phyloP scores from a whole-genome alignment of 225 moss, liverwort and hornwort species.

The Anthoceros angustus region DNA sequence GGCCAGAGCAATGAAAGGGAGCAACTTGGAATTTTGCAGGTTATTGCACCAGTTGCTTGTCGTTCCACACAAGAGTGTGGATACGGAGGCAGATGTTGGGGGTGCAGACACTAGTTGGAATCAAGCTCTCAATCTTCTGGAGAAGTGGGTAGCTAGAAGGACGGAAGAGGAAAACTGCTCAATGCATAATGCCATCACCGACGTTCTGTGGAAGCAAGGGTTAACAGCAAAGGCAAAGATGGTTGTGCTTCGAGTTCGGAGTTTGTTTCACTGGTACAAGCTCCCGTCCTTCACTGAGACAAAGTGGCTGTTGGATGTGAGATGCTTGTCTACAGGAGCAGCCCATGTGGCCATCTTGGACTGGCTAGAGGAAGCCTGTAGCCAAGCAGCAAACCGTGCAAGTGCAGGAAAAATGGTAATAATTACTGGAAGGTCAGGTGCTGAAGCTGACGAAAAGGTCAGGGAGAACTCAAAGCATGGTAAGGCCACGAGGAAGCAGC shows the following conservation, averaged over 20 bases:
- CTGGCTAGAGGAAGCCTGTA: slow-evolving; percentile 53
- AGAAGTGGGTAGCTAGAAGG: slow-evolving; percentile 26
- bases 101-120: slow-evolving; percentile 15
- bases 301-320: slow-evolving; percentile 51
- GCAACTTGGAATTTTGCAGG: slow-evolving; percentile 55
- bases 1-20: slow-evolving; percentile 41
- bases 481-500: too few relatives aligned
- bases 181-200: slow-evolving; percentile 69
- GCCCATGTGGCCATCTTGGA: slow-evolving; percentile 62
- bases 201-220: slow-evolving; percentile 67
- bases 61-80: neutral
- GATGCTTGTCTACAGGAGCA: slow-evolving; percentile 66
- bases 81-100: slow-evolving; percentile 4
- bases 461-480: too few relatives aligned
- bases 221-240: slow-evolving; percentile 42
- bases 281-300: slow-evolving; percentile 46
- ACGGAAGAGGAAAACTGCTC: slow-evolving; percentile 43
- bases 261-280: slow-evolving; percentile 50
- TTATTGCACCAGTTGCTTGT: slow-evolving; percentile 11
- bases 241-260: slow-evolving; percentile 47
- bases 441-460: neutral
- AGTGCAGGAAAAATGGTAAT: slow-evolving; percentile 26
- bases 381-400: slow-evolving; percentile 30
- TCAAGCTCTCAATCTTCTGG: slow-evolving; percentile 42
- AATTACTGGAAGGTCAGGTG: slow-evolving; percentile 24